Evolutionary conservation across 2,329 filamentous ascomycete species (phyloP).

Genomic region (Aureobasidium sp.): DNA sequence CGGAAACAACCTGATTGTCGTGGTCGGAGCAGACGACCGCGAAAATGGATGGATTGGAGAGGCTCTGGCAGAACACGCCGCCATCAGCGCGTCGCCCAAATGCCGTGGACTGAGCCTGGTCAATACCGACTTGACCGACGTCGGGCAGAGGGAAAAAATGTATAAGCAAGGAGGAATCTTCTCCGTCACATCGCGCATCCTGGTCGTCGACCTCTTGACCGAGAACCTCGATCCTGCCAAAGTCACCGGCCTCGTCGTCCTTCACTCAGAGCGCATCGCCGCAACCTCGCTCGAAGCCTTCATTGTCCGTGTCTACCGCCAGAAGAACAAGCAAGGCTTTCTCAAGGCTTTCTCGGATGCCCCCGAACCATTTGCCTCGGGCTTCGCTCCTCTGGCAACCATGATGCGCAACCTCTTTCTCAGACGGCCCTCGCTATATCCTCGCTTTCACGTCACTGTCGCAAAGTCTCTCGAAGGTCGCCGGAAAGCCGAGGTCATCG

Average conservation of each 20-base stretch:
- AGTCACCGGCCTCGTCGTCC: constrained; percentile 76
- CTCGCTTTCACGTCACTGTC: constrained; percentile 85
- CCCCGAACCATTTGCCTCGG: constrained; percentile 81
- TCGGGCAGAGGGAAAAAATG: constrained; percentile 81
- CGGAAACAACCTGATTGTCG: constrained; percentile 82
- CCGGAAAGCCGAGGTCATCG: constrained; percentile 92
- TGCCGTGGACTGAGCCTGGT: constrained; percentile 83
- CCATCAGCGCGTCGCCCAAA: constrained; percentile 73
- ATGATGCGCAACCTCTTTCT: constrained; percentile 93
- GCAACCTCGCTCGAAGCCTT: constrained; percentile 91
- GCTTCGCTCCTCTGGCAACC: constrained; percentile 78
- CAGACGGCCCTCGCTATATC: constrained; percentile 82
- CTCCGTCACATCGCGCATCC: constrained; percentile 89
- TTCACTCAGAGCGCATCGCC: constrained; percentile 80
- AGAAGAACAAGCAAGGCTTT: constrained; percentile 90
- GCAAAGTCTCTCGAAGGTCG: constrained; percentile 84
- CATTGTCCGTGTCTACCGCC: constrained; percentile 85
- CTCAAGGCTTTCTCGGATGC: constrained; percentile 94
- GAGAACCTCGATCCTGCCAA: constrained; percentile 71
- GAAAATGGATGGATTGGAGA: constrained; percentile 98
- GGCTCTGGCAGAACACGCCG: constrained; percentile 89
- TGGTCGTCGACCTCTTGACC: constrained; percentile 91
- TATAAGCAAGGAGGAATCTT: constrained; percentile 86
- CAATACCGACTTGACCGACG: constrained; percentile 89
- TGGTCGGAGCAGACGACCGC: constrained; percentile 83